Percentiles rank a stretch among this genome's conserved stretches.
phyloP scores from a whole-genome alignment of 441 rosid species.

The Aleurites moluccanus region DNA sequence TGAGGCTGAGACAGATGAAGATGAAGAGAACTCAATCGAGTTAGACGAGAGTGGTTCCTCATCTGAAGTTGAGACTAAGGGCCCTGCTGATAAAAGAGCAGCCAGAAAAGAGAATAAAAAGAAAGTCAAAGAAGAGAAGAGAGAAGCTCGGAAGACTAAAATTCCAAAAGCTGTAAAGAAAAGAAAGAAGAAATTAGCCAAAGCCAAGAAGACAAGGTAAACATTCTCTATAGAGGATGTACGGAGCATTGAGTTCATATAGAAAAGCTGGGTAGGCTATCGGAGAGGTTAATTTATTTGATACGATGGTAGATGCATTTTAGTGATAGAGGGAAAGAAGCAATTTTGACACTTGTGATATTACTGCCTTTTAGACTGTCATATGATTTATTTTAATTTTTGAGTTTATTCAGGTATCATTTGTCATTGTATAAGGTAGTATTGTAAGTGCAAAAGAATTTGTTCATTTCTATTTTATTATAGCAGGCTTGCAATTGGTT shows the following conservation, averaged over 20 bases:
- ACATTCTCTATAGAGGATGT: not conserved
- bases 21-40: constrained; percentile 35
- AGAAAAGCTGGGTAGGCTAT: not conserved
- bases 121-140: constrained; percentile 91
- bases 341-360: not conserved
- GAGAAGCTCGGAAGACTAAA: constrained; percentile 78
- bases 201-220: constrained; percentile 72
- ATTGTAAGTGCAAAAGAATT: not conserved
- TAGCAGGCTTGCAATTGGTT: not conserved
- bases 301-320: not conserved
- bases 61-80: constrained; percentile 28
- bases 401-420: not conserved
- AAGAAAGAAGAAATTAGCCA: constrained; percentile 84
- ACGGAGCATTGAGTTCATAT: not conserved
- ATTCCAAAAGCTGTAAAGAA: constrained; percentile 88
- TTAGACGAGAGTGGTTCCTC: constrained; percentile 29
- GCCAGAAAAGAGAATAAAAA: constrained; percentile 93
- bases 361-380: not conserved
- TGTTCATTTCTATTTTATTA: not conserved
- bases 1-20: constrained; percentile 37
- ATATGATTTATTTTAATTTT: not conserved
- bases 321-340: not conserved
- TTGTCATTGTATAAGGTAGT: not conserved
- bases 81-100: constrained; percentile 60
- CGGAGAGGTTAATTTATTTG: not conserved